phyloP scores from a whole-genome alignment of 257 asterid genomes.

The Przewalskia tangutica region DNA sequence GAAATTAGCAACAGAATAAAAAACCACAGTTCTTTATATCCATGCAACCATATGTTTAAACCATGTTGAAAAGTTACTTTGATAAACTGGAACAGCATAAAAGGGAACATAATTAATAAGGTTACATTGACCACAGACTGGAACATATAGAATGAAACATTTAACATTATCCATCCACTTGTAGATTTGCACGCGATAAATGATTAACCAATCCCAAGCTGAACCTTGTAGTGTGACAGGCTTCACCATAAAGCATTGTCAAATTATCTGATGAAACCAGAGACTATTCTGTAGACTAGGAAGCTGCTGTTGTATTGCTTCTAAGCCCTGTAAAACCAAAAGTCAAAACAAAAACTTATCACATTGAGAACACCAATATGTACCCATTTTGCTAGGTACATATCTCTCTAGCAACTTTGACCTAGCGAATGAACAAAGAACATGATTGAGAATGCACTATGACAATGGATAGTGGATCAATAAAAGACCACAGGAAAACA shows the following conservation, averaged over 20 bases:
- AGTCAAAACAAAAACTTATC: background rate
- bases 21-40: background rate
- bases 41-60: background rate
- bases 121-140: background rate
- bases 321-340: conserved; percentile 29
- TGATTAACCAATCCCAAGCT: background rate
- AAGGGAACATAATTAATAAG: background rate
- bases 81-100: background rate
- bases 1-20: background rate
- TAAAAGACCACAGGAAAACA: background rate
- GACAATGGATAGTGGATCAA: background rate
- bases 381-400: background rate
- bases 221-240: background rate
- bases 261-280: background rate
- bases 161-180: background rate
- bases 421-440: background rate
- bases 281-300: conserved; percentile 8
- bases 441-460: background rate
- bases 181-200: background rate
- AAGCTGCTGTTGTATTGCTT: conserved; percentile 11
- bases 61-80: background rate
- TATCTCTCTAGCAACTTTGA: background rate
- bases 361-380: background rate
- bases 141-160: background rate
- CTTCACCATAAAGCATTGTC: background rate